Conservation (phyloP, 768 basidiomycete genomes). For the Tephrocybe sp. region DNA sequence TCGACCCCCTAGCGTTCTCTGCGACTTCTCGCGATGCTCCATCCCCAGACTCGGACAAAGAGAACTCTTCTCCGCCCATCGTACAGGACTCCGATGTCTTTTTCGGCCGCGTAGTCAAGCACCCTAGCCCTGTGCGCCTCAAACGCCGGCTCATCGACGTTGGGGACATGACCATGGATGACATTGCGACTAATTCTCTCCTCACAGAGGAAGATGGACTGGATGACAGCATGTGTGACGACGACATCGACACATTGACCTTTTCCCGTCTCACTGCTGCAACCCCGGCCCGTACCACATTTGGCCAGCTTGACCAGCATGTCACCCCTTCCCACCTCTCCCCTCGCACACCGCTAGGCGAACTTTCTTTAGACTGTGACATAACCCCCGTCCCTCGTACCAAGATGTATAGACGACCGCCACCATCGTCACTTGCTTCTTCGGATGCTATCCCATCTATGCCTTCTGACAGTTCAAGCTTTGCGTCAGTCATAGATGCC, state of each 20-base stretch:
- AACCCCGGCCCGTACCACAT: conserved; percentile 23
- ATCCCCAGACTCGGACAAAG: conserved; percentile 46
- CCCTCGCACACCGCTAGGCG: conserved; percentile 38
- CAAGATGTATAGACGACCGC: conserved; percentile 27
- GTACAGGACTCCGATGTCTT: conserved; percentile 25
- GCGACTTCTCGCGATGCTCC: conserved; percentile 20
- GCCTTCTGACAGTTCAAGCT: conserved; percentile 9
- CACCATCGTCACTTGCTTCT: conserved; percentile 21
- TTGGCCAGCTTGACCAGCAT: background rate
- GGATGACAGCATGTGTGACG: conserved; percentile 30
- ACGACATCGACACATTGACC: conserved; percentile 39
- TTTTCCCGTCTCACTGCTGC: conserved; percentile 31
- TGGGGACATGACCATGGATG: conserved; percentile 47
- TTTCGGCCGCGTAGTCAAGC: conserved; percentile 33
- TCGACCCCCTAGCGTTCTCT: conserved; percentile 45
- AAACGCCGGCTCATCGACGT: conserved; percentile 48
- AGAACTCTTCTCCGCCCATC: conserved; percentile 33
- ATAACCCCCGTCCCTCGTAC: conserved; percentile 34
- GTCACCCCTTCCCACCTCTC: conserved; percentile 21
- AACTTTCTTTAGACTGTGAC: conserved; percentile 33
- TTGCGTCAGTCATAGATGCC: conserved; percentile 19
- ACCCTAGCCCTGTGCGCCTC: conserved; percentile 26
- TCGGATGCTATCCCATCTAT: conserved; percentile 12
- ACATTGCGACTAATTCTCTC: conserved; percentile 30
- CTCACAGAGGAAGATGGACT: conserved; percentile 34